Base-by-base conservation (phyloP, 31 red algal species). In the Odonthalia washingtoniensis region DNA sequence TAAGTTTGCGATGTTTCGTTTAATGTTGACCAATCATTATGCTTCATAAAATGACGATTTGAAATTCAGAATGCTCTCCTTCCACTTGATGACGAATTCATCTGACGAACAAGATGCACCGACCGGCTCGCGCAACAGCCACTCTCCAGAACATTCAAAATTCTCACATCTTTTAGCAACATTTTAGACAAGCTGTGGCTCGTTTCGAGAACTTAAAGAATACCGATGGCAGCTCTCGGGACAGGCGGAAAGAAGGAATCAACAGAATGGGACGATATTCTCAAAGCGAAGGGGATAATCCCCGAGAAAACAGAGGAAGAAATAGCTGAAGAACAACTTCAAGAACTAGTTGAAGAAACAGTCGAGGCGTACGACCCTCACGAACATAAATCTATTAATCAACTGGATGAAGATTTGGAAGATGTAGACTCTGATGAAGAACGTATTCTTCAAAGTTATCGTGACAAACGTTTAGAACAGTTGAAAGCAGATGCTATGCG, bases 241-340 rank as follows among this genome's bases (percentile, higher is more conserved):
- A 97, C 95, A 31, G 95, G 95, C 38, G 85, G 61, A 17, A 68
- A 74, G 46, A 92, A 97, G 64, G 90, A 92, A 86, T 87, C 90
- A 24, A 97, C 95, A 66, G 95, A 97, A 87, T 97, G 95, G 95
- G 95, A 97, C 38, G 95, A 97, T 72, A 97, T 97, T 77, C 82
- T 97, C 5, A 89, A 90, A 41, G 42, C 77, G 40, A 97, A 97
- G 69, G 95, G 95, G 0, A 93, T 97, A 57, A 87, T 97, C 46
- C 93, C 93, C 26, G 95, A 97, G 78, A 97, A 97, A 64, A 86
- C 90, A 3, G 77, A 69, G 4, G 95, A 97, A 42, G 95, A 97
- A 74, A 53, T 93, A 21, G 90, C 86, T 3, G 42, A 92, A 32
- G 95, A 97, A 70, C 76, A 77, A 46, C 40, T 97, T 28, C 86